A percentile compares a stretch with the other conserved stretches of the same genome.
phyloP scores from a whole-genome alignment of 2,329 filamentous ascomycete species.

The Hypoxylon sp. region DNA sequence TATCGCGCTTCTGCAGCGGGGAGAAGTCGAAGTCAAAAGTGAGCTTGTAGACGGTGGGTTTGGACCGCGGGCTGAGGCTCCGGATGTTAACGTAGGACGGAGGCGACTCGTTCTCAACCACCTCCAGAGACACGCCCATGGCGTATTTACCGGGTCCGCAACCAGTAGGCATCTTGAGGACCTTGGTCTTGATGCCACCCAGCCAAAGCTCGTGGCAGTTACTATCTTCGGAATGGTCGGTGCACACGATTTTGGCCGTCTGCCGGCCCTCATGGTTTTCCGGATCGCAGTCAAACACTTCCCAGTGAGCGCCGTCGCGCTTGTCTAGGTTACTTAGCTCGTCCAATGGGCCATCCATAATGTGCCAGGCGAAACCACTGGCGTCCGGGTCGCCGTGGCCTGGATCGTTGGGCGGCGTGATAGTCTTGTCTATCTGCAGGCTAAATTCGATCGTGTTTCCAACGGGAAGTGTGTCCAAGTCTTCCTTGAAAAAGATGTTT shows the following conservation, averaged over 20 bases:
- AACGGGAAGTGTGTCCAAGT: too few relatives aligned
- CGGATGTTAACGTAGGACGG: constrained; percentile 26
- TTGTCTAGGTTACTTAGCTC: constrained; percentile 38
- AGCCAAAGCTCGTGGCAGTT: constrained; percentile 58
- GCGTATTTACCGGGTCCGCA: constrained; percentile 60
- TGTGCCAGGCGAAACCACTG: too few relatives aligned
- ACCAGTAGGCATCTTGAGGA: constrained; percentile 57
- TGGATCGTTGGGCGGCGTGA: too few relatives aligned
- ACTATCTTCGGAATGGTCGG: constrained; percentile 50
- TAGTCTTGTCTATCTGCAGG: too few relatives aligned
- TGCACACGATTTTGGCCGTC: constrained; percentile 56
- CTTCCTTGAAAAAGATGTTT: too few relatives aligned
- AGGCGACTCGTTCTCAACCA: constrained; percentile 44
- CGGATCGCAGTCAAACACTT: constrained; percentile 57
- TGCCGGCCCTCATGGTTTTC: constrained; percentile 51
- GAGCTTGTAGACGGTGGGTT: constrained; percentile 52
- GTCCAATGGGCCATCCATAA: too few relatives aligned
- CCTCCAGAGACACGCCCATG: constrained; percentile 47
- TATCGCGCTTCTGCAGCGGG: constrained; percentile 51
- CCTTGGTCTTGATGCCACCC: constrained; percentile 56
- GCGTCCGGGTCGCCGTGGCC: too few relatives aligned
- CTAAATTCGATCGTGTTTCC: too few relatives aligned
- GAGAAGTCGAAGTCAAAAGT: constrained; percentile 59
- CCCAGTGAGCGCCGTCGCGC: constrained; percentile 61
- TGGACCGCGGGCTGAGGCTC: not conserved